Evolutionary conservation across 139 green algal species (phyloP).

Genomic region (Diplosphaera chodatii): DNA sequence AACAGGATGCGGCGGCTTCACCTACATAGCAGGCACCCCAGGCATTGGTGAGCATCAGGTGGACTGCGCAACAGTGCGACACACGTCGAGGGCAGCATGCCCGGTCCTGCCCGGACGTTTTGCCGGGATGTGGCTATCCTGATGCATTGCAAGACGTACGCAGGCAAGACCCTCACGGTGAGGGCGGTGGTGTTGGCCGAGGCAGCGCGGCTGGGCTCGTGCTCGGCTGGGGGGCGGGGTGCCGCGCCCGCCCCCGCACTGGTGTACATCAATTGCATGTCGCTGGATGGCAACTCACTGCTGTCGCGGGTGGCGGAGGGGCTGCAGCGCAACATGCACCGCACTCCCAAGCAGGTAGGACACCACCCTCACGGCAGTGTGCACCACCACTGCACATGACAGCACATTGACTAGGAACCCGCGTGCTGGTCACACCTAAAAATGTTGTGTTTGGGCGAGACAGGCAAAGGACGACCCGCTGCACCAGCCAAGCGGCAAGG

Average conservation of each 20-base stretch:
- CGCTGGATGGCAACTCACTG: neutral
- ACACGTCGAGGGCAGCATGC: too few species aligned
- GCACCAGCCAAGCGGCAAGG: neutral
- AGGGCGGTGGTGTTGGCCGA: neutral
- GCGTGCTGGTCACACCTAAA: too few species aligned
- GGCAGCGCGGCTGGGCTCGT: neutral
- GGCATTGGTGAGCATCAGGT: neutral
- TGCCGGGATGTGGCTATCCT: too few species aligned
- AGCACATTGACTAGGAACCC: too few species aligned
- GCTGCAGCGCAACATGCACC: neutral
- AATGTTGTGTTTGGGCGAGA: too few species aligned
- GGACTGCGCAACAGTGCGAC: too few species aligned
- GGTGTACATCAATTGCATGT: neutral
- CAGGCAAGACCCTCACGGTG: neutral
- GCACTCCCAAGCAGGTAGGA: neutral
- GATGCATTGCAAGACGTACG: too few species aligned
- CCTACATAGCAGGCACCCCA: neutral
- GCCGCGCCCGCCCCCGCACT: neutral
- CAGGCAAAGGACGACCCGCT: neutral
- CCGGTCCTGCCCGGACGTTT: too few species aligned
- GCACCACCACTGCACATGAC: too few species aligned
- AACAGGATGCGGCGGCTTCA: neutral
- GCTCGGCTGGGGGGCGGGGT: too few species aligned
- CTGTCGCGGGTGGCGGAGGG: neutral
- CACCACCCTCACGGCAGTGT: too few species aligned